phyloP scores from a whole-genome alignment of 257 asterid species.

The Cordia subcordata region DNA sequence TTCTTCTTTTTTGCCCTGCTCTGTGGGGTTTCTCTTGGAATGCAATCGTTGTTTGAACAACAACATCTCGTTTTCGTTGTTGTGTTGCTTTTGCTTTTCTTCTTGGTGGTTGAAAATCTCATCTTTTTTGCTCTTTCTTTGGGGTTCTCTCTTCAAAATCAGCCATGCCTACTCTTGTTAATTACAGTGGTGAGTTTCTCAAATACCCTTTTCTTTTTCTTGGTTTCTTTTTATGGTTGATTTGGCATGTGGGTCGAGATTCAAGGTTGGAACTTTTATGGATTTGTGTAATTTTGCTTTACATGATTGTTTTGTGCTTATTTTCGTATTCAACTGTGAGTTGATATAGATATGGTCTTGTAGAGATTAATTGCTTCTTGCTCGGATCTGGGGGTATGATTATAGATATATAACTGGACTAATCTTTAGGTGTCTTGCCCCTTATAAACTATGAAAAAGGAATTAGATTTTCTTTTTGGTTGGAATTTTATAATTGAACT shows the following conservation, averaged over 20 bases:
- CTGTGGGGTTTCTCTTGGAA: slow-evolving; percentile 55
- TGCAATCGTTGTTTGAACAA: slow-evolving; percentile 43
- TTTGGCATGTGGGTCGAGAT: not conserved
- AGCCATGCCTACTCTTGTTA: slow-evolving; percentile 88
- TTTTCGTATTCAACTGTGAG: not conserved
- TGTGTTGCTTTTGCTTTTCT: slow-evolving; percentile 14
- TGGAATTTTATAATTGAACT: not conserved
- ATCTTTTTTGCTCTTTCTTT: slow-evolving; percentile 28
- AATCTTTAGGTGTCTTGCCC: no score
- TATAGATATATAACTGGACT: no score
- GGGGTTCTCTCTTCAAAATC: slow-evolving; percentile 48
- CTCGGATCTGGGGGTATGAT: no score
- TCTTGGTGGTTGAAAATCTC: slow-evolving; percentile 37
- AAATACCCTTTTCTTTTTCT: not conserved
- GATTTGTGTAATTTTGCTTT: not conserved
- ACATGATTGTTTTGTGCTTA: not conserved
- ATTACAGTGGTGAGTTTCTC: slow-evolving; percentile 72
- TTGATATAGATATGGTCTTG: not conserved
- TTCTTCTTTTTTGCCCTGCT: slow-evolving; percentile 51
- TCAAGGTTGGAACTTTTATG: slow-evolving; percentile 4
- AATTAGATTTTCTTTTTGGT: not conserved
- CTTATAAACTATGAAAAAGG: not conserved
- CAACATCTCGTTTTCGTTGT: slow-evolving; percentile 53
- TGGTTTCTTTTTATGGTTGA: not conserved
- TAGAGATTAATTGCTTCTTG: not conserved